Evolutionary conservation across 768 basidiomycete species (phyloP), one percentile per base, ranked within the genome.

Genomic region (Suillus cothurnatus): DNA sequence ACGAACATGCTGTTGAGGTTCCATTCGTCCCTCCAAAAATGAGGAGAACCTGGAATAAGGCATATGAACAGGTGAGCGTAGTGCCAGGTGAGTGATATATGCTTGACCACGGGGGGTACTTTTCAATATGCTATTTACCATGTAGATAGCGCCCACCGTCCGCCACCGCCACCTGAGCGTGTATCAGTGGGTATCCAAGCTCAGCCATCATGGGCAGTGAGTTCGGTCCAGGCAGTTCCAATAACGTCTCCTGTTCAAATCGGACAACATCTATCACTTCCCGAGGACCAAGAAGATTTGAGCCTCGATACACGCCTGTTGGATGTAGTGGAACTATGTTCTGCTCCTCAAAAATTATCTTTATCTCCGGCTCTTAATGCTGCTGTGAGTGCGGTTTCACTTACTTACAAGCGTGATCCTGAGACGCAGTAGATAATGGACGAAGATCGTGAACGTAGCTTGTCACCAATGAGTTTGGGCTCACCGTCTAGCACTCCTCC

Each of bases 381-480:
- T 67, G 63, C 49, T 23, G 75, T 76, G 66, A 67, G 75, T 72
- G 38, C 53, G 28, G 60, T 43, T 36, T 52, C 55, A 17, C 50
- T 39, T 62, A 5, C 53, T 2, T 41, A 41, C 56, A 23, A 23
- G 41, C 45, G 57, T 63, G 21, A 56, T 63, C 70, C 76, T 78
- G 71, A 77, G 73, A n/a, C 62, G 36, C 47, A 61, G 71, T 73
- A 72, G 77, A 78, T 69, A 77, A 67, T 65, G 50, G 61, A 61
- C 57, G 69, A 69, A 49, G 76, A 73, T 61, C 75, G 64, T 61
- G 80, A 82, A 21, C 77, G 85, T 64, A 88, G 84, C 73, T 76
- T 86, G 55, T 86, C 86, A 57, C 86, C 86, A 1, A 88, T 87
- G 86, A 88, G 88, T 62, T 78, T 88, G 50, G 86, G 84, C 67